These are phyloP conservation scores for Tylopilus sp. DNA, from an alignment of 768 basidiomycete species.

Conservation along the genomic window DNA sequence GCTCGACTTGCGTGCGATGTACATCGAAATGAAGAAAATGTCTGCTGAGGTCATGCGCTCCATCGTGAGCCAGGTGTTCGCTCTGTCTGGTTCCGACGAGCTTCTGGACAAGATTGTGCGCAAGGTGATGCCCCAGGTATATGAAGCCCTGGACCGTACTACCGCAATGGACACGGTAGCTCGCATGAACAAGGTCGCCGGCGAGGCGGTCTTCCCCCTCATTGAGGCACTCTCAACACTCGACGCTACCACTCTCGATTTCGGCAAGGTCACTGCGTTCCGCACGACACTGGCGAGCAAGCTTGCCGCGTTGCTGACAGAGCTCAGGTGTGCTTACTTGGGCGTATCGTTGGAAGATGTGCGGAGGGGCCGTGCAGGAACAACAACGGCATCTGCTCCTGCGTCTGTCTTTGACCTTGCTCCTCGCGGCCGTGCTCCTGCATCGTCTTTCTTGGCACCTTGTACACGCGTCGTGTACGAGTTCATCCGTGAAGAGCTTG, in stretches of 20 bases:
- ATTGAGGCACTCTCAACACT: slow-evolving; percentile 42
- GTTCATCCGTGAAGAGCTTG: slow-evolving; percentile 66
- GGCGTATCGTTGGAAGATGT: slow-evolving; percentile 22
- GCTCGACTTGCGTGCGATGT: slow-evolving; percentile 78
- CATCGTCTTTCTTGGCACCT: slow-evolving; percentile 51
- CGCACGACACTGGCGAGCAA: slow-evolving; percentile 14
- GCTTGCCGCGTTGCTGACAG: slow-evolving; percentile 21
- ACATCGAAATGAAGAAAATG: slow-evolving; percentile 53
- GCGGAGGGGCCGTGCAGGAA: slow-evolving; percentile 8
- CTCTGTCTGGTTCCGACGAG: slow-evolving; percentile 7
- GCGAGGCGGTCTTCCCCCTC: slow-evolving; percentile 55
- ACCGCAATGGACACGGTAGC: slow-evolving; percentile 67
- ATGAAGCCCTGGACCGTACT: slow-evolving; percentile 56
- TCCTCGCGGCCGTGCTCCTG: slow-evolving; percentile 58
- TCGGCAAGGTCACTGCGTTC: slow-evolving; percentile 24
- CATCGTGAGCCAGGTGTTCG: slow-evolving; percentile 13
- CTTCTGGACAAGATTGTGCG: slow-evolving; percentile 13
- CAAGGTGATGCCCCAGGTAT: slow-evolving; percentile 40
- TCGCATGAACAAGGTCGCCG: slow-evolving; percentile 71
- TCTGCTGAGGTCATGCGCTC: slow-evolving; percentile 21
- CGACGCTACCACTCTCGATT: slow-evolving; percentile 14
- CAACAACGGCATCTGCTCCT: slow-evolving; percentile 17
- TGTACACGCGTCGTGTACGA: slow-evolving; percentile 69
- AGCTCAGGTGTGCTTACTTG: slow-evolving; percentile 29
- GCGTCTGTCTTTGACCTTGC: slow-evolving; percentile 41